Evolutionary conservation across 306 rosid species (phyloP), one percentile per base, ranked within the genome.

Genomic region (Prunus kanzakura): DNA sequence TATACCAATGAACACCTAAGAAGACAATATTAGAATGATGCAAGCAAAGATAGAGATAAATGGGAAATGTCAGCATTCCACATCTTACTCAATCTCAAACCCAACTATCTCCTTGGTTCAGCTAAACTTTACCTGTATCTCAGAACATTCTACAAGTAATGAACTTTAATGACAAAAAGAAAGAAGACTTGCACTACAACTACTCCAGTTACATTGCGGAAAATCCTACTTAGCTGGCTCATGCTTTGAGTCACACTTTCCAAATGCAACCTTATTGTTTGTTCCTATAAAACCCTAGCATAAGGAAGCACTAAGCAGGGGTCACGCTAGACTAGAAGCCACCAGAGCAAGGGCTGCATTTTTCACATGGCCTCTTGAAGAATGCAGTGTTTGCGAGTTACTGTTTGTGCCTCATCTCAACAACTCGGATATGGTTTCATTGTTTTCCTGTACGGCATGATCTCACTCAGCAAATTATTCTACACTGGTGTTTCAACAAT

Each of bases 181-280:
- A 19, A 54, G 32, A 19, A 54, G 64, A 51, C 47, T 51, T 27
- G n/a, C 11, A 51, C 72, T 13, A 8, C 7, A 47, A 25, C 16
- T 47, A 68, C 72, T 13, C 19, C 7, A 47, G 47, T 25, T 47
- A 68, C 22, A 12, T 27, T 27, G 67, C 5, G 67, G 12, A 62
- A 62, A 30, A 62, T 29, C 43, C 64, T 60, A 60, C 64, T 60
- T 25, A 4, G 62, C 27, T 23, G 1, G 57, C n/a, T 16, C 57
- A 52, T 52, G n/a, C n/a, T 2, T 52, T 52, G 57, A 52, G 16
- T 16, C 57, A 52, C 19, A 69, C 27, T 9, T n/a, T 29, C 23
- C 46, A 77, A 64, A 52, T 74, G 77, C 49, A 68, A 11, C 58
- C 67, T 38, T 8, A 43, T 46, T 38, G 45, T 61, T 67, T 62